A percentile compares a stretch with the other conserved stretches of the same genome.
Conservation (phyloP, 1,139 yeast species). For the Saccharomyces hybrid region DNA sequence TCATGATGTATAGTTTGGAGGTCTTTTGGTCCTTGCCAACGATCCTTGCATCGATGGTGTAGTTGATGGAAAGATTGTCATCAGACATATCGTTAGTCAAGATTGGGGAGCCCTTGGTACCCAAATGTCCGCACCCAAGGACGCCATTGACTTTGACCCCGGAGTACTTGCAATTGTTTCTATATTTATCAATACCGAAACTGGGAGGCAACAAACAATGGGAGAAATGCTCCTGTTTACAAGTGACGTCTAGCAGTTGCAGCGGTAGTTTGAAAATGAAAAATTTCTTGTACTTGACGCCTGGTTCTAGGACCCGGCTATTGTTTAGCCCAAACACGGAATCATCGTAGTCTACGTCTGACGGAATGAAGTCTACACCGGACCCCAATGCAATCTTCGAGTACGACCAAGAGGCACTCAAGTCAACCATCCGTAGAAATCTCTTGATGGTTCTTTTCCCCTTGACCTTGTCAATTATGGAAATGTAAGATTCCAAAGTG, state of each 20-base stretch:
- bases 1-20: slow-evolving; percentile 19
- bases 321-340: slow-evolving; percentile 45
- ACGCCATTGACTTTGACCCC: no score
- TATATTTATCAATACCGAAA: no score
- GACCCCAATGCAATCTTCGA: slow-evolving; percentile 34
- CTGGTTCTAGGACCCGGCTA: slow-evolving; percentile 44
- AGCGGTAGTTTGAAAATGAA: slow-evolving; percentile 58
- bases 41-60: slow-evolving; percentile 17
- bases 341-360: slow-evolving; percentile 43
- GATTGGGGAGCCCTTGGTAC: slow-evolving; percentile 34
- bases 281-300: slow-evolving; percentile 48
- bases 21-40: slow-evolving; percentile 23
- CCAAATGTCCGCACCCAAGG: slow-evolving; percentile 29
- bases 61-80: slow-evolving; percentile 17
- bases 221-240: no score
- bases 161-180: no score
- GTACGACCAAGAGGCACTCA: slow-evolving; percentile 38
- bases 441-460: slow-evolving; percentile 31
- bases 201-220: no score
- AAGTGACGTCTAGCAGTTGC: slow-evolving; percentile 44
- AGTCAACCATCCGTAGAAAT: slow-evolving; percentile 37
- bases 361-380: slow-evolving; percentile 43
- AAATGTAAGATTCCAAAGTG: slow-evolving; percentile 44
- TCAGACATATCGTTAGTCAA: slow-evolving; percentile 32
- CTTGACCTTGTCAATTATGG: slow-evolving; percentile 28